Evolutionary conservation across 139 green algal species (phyloP), one percentile per base, ranked within the genome.

Genomic region (Microglena sp.): DNA sequence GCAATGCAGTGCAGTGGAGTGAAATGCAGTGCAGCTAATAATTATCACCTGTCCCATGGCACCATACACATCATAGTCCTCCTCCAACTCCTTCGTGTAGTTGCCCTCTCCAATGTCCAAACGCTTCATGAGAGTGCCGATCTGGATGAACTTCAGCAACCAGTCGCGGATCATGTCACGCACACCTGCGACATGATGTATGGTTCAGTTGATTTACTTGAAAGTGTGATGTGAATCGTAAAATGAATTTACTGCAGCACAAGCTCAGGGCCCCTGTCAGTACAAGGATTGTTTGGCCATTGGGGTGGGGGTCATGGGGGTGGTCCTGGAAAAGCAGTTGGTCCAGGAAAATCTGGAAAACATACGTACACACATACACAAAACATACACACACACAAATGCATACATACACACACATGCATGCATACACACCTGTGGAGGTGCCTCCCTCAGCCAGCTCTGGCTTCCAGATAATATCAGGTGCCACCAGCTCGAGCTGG

Each of bases 31-130:
- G n/a, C n/a, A n/a, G n/a, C n/a, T n/a, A n/a, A n/a, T n/a, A 27
- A 60, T 30, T 22, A 27, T 24, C 53, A 90, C 73, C 56, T 78
- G 64, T 46, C 76, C 80, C 33, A 95, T 79, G 2, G 80, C 72
- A 31, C 88, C 80, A 32, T 78, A 78, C 43, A 95, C 79, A 18
- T 82, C 71, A 58, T 82, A 89, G 68, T 94, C 87, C 72, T 94
- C 88, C 62, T 96, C 89, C 33, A 96, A 76, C 74, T 96, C 89
- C 72, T 87, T 87, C 33, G 65, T 71, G 70, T 96, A 96, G 69
- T 83, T 90, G 54, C 89, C 88, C 68, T 94, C 86, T 21, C 84
- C 82, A 65, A 82, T 83, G 70, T 96, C 89, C 60, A 96, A 71
- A 3, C 88, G 86, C 73, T 90, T 90, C 70, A 92, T 84, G 3